Base-by-base conservation (phyloP, 1,284 basidiomycete genomes). In the Ustilago bromivora region DNA sequence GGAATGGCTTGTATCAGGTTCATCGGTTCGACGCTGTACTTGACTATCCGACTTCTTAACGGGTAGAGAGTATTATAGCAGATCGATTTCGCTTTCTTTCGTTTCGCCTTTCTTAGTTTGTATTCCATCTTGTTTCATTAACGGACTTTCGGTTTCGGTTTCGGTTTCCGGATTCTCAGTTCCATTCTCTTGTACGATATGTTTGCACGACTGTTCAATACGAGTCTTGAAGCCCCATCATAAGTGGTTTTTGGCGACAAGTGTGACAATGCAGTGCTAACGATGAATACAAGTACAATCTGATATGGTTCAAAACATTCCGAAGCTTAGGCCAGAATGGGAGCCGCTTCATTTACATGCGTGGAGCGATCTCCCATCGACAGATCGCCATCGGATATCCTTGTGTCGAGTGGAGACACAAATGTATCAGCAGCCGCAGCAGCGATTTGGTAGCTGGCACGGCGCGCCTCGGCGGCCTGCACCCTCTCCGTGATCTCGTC, bases 1-100 rank as follows among this genome's bases (percentile, higher is more conserved):
- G 81, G 71, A 2, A 83, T 82, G 79, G 71, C 78, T 19, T 82
- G 81, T 49, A 78, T 85, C 19, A 54, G 83, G 0, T 83, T 85
- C 57, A 78, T 83, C 41, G 82, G 82, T 4, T 76, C 71, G 11
- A 80, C 82, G 9, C 53, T 80, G 3, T 85, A 83, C 56, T 66
- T 83, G 15, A 74, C 83, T 31, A 78, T 82, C 49, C 64, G 82
- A 12, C 70, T 84, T 38, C 74, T 78, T 54, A 78, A 78, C 23
- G 76, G 76, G 2, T 78, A 40, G 34, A 34, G 3, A 35, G 17
- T 13, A 32, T 32, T 12, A 12, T 19, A 11, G 5, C 41, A 5
- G 40, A 8, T 8, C 55, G 2, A 17, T 38, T 34, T 57, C 46
- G 46, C n/a, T 12, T 12, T 43, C 43, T 57, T 31, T 41, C 10